These are phyloP conservation scores for Tetrapyrgos nigripes DNA, from an alignment of 1,284 basidiomycete species.

Conservation along the genomic window DNA sequence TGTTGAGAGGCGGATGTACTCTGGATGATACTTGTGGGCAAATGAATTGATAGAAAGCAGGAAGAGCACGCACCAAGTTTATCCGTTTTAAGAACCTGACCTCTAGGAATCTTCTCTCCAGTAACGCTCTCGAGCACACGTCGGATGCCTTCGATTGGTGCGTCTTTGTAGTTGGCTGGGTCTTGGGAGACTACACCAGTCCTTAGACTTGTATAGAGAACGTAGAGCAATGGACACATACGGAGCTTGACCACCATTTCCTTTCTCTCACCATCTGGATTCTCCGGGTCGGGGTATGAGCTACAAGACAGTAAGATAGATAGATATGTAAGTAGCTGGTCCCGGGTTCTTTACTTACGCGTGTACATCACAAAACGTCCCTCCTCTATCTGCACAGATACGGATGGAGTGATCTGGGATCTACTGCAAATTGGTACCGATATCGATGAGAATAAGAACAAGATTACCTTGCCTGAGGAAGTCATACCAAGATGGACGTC, in stretches of 20 bases:
- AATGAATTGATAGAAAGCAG: not conserved
- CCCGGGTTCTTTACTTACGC: conserved; percentile 56
- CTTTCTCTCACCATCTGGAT: conserved; percentile 61
- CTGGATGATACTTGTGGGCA: conserved; percentile 44
- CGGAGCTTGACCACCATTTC: conserved; percentile 85
- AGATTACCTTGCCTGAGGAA: no score
- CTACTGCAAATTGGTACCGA: not conserved
- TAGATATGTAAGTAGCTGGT: conserved; percentile 2
- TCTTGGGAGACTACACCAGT: conserved; percentile 78
- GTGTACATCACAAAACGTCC: conserved; percentile 65
- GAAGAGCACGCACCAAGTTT: conserved; percentile 73
- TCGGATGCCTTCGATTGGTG: conserved; percentile 93
- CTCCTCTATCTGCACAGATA: conserved; percentile 55
- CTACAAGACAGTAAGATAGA: conserved; percentile 36
- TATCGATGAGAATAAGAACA: no score
- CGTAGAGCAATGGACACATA: conserved; percentile 40
- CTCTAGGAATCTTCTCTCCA: conserved; percentile 70
- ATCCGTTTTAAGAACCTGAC: conserved; percentile 72
- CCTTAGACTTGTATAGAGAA: not conserved
- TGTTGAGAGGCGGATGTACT: conserved; percentile 92
- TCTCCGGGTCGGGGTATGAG: conserved; percentile 76
- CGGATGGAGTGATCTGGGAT: conserved; percentile 46
- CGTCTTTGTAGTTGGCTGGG: conserved; percentile 88
- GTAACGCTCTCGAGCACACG: conserved; percentile 87
- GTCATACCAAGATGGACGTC: no score